phyloP scores from a whole-genome alignment of 331 rosid genomes.

The Stylosanthes scabra region DNA sequence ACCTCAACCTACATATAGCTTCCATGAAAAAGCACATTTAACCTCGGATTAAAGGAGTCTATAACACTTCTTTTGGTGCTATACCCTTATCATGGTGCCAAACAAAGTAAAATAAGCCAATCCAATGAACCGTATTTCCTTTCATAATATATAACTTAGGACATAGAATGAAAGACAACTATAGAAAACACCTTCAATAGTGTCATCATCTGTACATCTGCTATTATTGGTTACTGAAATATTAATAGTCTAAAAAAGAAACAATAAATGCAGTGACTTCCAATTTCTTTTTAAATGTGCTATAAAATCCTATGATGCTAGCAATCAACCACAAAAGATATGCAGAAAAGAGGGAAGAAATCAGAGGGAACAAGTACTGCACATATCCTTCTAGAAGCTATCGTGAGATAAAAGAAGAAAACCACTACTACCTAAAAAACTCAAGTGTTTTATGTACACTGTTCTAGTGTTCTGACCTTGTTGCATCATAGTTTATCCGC shows the following conservation, averaged over 20 bases:
- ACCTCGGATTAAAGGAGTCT: neutral
- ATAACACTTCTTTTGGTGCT: neutral
- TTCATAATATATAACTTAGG: slow-evolving; percentile 3
- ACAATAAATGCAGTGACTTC: slow-evolving; percentile 45
- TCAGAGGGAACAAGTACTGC: slow-evolving; percentile 30
- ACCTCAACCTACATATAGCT: neutral
- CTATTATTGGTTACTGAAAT: slow-evolving; percentile 28
- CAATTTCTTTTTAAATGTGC: slow-evolving; percentile 39
- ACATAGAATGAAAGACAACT: neutral
- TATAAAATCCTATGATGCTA: slow-evolving; percentile 48
- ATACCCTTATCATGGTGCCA: neutral
- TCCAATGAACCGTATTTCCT: slow-evolving; percentile 6
- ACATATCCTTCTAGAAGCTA: slow-evolving; percentile 47
- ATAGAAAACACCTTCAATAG: slow-evolving; percentile 25
- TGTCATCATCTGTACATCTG: slow-evolving; percentile 41
- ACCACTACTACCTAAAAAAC: slow-evolving; percentile 33
- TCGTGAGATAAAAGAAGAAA: slow-evolving; percentile 39
- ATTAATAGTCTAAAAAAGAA: slow-evolving; percentile 37
- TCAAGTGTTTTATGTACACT: slow-evolving; percentile 62
- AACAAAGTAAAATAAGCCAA: neutral
- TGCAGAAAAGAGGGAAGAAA: slow-evolving; percentile 6
- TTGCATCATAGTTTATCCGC: slow-evolving; percentile 83
- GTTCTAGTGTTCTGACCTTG: slow-evolving; percentile 46
- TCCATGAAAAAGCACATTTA: neutral
- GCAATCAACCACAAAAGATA: slow-evolving; percentile 39